These are phyloP conservation scores for Arthromyces matolae DNA, from an alignment of 768 basidiomycete species.

Conservation along the genomic window DNA sequence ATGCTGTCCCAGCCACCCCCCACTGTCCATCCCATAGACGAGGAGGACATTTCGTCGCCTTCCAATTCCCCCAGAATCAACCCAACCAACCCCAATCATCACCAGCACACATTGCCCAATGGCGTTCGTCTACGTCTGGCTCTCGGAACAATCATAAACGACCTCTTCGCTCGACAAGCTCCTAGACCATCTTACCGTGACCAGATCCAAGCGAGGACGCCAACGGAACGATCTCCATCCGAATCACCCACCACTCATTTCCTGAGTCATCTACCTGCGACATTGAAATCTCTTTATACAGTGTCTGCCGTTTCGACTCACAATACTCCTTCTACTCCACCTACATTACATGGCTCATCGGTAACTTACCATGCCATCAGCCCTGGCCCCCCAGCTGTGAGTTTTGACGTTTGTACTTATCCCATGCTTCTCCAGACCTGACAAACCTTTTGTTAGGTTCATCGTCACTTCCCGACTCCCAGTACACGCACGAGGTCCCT, in stretches of 20 bases:
- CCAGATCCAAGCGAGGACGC: conserved; percentile 23
- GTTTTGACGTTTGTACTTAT: conserved; percentile 2
- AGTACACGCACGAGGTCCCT: conserved; percentile 43
- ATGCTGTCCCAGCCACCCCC: conserved; percentile 85
- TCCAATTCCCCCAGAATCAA: conserved; percentile 48
- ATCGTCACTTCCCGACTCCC: conserved; percentile 21
- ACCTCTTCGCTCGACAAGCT: conserved; percentile 71
- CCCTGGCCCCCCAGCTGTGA: conserved; percentile 11
- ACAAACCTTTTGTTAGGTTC: too few species aligned
- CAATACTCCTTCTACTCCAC: not conserved
- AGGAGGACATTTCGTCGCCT: conserved; percentile 49
- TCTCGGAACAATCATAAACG: conserved; percentile 74
- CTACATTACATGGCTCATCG: conserved; percentile 24
- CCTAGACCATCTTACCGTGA: conserved; percentile 49
- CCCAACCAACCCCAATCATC: conserved; percentile 26
- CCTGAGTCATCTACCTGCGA: conserved; percentile 16
- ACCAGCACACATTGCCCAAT: conserved; percentile 70
- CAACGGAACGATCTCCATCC: conserved; percentile 21
- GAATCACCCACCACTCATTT: conserved; percentile 21
- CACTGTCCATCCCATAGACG: conserved; percentile 51
- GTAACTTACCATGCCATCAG: conserved; percentile 8
- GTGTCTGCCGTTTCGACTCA: conserved; percentile 20
- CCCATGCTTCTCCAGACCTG: conserved; percentile 10
- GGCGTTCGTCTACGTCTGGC: conserved; percentile 77
- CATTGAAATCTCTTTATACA: conserved; percentile 21